Base-by-base conservation (phyloP, 352 stramenopile genomes). In the Elongisporangium prolatum region DNA sequence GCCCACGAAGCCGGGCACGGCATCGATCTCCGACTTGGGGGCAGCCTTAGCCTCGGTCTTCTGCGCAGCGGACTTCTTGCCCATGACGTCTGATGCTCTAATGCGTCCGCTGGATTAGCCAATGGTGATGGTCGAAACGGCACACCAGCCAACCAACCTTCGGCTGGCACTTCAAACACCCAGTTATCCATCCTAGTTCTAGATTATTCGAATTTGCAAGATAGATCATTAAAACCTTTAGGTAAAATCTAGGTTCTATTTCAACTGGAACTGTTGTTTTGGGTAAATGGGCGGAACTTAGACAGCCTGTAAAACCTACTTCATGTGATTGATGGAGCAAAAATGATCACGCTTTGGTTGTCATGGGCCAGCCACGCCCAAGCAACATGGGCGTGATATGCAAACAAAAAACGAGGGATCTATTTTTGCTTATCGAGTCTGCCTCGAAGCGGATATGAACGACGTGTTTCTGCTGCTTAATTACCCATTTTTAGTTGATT, bases 1-100 rank as follows among this genome's bases (percentile, higher is more conserved):
- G 63, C 85, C 83, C 50, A 95, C 91, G 80, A 93, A 95, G 28
- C 85, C 85, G 7, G 85, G 83, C 54, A 85, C 74, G 14, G 74
- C 65, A 40, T 57, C 68, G 60, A 92, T 72, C 64, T 87, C 74
- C 18, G 44, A 37, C 20, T 56, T 7, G 44, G 25, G 18, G 25
- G 58, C 24, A 16, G 37, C 44, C 52, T 64, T 59, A 48, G 37
- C 58, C 54, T 62, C 58, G 25, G 50, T 59, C 14, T 47, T 47
- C 10, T 24, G 25, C 21, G 25, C 24, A 56, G 38, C 24, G 44
- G 22, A 49, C 22, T 63, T 53, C 57, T 64, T 64, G 59, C 44
- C 52, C 59, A 64, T 64, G 24, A 25, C 48, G 14, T 52, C 53
- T 59, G 22, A 21, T 21, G 50, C 22, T 55, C 22, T 38, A 11